phyloP scores from a whole-genome alignment of 1,284 basidiomycete genomes.

The Volvariella surrecta region DNA sequence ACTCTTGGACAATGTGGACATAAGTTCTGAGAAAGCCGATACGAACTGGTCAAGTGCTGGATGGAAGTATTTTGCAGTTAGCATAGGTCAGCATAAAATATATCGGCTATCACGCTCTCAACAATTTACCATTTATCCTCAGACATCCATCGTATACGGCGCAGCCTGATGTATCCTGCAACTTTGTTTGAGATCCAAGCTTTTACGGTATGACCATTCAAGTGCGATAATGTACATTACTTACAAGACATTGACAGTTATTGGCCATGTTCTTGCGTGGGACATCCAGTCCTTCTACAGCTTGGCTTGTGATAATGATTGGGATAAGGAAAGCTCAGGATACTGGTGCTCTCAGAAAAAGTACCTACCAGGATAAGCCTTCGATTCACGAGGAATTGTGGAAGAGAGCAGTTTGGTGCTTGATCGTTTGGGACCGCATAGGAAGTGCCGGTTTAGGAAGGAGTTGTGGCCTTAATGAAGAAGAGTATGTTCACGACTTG shows the following conservation, averaged over 20 bases:
- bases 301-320: conserved; percentile 59
- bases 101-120: not conserved
- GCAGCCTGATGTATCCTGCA: conserved; percentile 52
- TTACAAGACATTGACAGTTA: conserved; percentile 22
- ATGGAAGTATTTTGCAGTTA: conserved; percentile 56
- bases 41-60: conserved; percentile 50
- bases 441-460: conserved; percentile 63
- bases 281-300: conserved; percentile 46
- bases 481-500: conserved; percentile 50
- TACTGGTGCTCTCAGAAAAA: conserved; percentile 56
- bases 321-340: conserved; percentile 68
- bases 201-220: conserved; percentile 32
- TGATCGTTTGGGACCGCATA: conserved; percentile 54
- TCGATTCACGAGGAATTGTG: conserved; percentile 60
- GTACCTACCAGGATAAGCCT: conserved; percentile 36
- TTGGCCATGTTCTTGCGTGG: conserved; percentile 43
- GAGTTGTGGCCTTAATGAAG: conserved; percentile 63
- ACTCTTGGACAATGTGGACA: conserved; percentile 25
- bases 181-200: conserved; percentile 72
- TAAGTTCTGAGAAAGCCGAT: conserved; percentile 9
- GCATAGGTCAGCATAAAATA: conserved; percentile 28
- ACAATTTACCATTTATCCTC: conserved; percentile 8
- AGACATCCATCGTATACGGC: conserved; percentile 46
- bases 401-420: conserved; percentile 75
- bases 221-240: not conserved